Base-by-base conservation (phyloP, 2,329 filamentous ascomycete genomes). In the Trichoderma guizhouense region DNA sequence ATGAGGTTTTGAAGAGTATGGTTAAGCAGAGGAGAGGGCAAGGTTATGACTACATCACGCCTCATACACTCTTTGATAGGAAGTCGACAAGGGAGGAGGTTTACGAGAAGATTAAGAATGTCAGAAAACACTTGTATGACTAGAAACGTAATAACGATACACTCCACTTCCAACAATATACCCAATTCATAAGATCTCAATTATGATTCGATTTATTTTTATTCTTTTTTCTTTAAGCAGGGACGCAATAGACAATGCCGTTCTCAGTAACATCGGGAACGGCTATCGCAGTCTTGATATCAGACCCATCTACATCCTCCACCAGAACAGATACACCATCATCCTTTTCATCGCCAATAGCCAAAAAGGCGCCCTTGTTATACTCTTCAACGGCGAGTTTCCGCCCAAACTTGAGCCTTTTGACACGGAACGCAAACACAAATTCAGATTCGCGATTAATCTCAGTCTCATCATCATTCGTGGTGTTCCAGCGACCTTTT, bases 371-470 rank as follows among this genome's bases (percentile, higher is more conserved):
- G 3, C 65, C 65, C 51, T 60, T 68, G 21, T 47, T 32, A n/a
- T 68, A 68, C 3, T 68, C 55, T 30, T 68, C 53, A 26, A 34
- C 12, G 3, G 47, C 47, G 0, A 68, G 7, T 5, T 18, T 68
- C 18, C 65, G 26, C 26, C 34, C 36, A 7, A 68, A 32, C 36
- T 24, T 68, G 12, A 68, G 34, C 34, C 65, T 60, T 2, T 60
- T 68, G 55, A 68, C 65, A 12, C 65, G 55, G 28, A 68, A 68
- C 5, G 65, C 65, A 47, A 68, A 68, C 12, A 68, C 34, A n/a
- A 60, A 68, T 5, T 68, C 65, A 5, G 34, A 43, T 1, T 30
- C 18, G 0, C 36, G 53, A 1, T 60, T 47, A 12, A 34, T 18
- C 15, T 68, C 65, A 8, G 36, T 68, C 53, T 34, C 53, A 34